Conservation (phyloP, 371 early-diverging fungal genomes). For the Actinomucor elegans region DNA sequence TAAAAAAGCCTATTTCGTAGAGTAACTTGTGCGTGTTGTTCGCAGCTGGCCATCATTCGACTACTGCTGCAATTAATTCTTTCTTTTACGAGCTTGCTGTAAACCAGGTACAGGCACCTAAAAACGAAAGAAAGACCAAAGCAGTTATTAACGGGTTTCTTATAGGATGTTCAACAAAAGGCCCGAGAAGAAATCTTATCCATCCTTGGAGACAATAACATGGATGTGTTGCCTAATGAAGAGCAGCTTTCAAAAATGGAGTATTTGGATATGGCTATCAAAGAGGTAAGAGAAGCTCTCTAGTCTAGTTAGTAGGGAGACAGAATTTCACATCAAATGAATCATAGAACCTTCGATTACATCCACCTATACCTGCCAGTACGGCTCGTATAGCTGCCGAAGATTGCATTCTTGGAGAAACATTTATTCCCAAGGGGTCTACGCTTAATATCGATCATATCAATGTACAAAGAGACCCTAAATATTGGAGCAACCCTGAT, state of each 20-base stretch:
- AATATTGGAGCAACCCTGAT: constrained; percentile 20
- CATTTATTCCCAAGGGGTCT: constrained; percentile 49
- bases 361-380: constrained; percentile 6
- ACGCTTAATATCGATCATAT: constrained; percentile 39
- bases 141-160: no score
- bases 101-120: constrained; percentile 28
- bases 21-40: constrained; percentile 24
- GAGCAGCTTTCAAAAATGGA: constrained; percentile 40
- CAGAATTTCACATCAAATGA: no score
- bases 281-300: constrained; percentile 16
- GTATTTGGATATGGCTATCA: constrained; percentile 43
- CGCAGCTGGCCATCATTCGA: constrained; percentile 37
- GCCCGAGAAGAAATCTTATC: constrained; percentile 7
- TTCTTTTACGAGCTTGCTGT: constrained; percentile 31
- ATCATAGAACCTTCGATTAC: constrained; percentile 14
- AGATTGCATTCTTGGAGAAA: constrained; percentile 38
- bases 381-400: constrained; percentile 22
- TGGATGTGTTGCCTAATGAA: constrained; percentile 20
- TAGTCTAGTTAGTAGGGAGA: no score
- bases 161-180: constrained; percentile 20
- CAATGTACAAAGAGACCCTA: constrained; percentile 29
- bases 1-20: no score
- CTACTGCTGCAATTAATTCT: constrained; percentile 22
- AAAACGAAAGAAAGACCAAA: no score
- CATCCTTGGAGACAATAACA: constrained; percentile 10